Conservation (phyloP, 495 filamentous ascomycete genomes). For the Aspergillus panamensis region DNA sequence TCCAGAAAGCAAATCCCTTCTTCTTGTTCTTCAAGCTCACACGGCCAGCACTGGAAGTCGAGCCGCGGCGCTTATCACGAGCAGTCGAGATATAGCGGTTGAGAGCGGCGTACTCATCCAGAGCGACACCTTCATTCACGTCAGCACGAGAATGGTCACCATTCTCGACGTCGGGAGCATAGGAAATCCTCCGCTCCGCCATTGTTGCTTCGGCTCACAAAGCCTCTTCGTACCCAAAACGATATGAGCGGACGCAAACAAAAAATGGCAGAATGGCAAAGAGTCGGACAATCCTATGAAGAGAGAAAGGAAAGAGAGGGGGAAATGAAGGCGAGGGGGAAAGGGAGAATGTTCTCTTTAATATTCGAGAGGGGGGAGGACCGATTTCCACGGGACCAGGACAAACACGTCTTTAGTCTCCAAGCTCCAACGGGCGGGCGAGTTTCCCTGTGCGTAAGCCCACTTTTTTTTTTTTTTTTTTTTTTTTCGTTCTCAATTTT, state of each 20-base stretch:
- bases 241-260: slow-evolving; percentile 42
- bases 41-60: slow-evolving; percentile 50
- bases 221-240: slow-evolving; percentile 41
- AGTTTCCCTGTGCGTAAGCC: slow-evolving; percentile 30
- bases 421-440: slow-evolving; percentile 32
- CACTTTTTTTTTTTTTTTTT: slow-evolving; percentile 25
- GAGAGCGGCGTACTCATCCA: slow-evolving; percentile 54
- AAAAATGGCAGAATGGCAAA: slow-evolving; percentile 40
- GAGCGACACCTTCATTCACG: slow-evolving; percentile 29
- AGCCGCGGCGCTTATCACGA: slow-evolving; percentile 55
- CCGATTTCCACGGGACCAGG: slow-evolving; percentile 29
- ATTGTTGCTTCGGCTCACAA: slow-evolving; percentile 50
- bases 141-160: slow-evolving; percentile 42
- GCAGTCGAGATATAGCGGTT: slow-evolving; percentile 67
- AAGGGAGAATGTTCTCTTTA: slow-evolving; percentile 27
- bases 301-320: slow-evolving; percentile 25
- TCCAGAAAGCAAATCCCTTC: slow-evolving; percentile 59
- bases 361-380: slow-evolving; percentile 27
- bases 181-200: slow-evolving; percentile 54
- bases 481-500: slow-evolving; percentile 15
- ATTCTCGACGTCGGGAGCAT: slow-evolving; percentile 52
- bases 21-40: slow-evolving; percentile 43
- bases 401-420: slow-evolving; percentile 27
- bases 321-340: slow-evolving; percentile 24
- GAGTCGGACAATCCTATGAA: slow-evolving; percentile 47